A percentile compares a stretch with the other conserved stretches of the same genome.
phyloP scores from a whole-genome alignment of 2,329 filamentous ascomycete genomes.

The Diaporthe velutina region DNA sequence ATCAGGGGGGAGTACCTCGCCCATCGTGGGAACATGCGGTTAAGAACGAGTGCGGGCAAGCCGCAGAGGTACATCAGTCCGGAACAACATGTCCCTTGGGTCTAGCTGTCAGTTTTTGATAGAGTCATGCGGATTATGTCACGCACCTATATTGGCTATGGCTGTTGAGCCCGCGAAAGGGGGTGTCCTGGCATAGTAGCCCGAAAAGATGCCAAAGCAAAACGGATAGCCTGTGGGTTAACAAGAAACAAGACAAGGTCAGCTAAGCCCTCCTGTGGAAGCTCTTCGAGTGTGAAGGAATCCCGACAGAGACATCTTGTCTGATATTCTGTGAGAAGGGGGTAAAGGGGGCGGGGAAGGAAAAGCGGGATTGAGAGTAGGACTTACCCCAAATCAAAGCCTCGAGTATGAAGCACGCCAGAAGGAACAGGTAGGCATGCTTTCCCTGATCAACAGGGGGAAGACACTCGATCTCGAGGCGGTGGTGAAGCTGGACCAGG shows the following conservation, averaged over 20 bases:
- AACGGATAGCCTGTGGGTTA: slow-evolving; percentile 71
- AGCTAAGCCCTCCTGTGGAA: slow-evolving; percentile 25
- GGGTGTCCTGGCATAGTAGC: slow-evolving; percentile 73
- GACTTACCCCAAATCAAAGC: slow-evolving; percentile 65
- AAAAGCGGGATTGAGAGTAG: background rate
- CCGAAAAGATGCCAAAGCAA: slow-evolving; percentile 78
- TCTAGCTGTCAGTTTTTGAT: slow-evolving; percentile 5
- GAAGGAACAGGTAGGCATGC: slow-evolving; percentile 59
- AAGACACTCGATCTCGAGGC: slow-evolving; percentile 43
- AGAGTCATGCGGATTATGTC: background rate
- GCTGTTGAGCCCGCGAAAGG: slow-evolving; percentile 67
- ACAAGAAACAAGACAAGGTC: slow-evolving; percentile 17
- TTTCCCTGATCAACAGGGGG: slow-evolving; percentile 53
- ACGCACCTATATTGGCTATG: slow-evolving; percentile 66
- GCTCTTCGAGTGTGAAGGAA: background rate
- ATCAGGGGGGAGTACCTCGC: slow-evolving; percentile 57
- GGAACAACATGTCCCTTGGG: slow-evolving; percentile 35
- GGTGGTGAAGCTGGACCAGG: slow-evolving; percentile 38
- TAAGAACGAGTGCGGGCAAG: slow-evolving; percentile 62
- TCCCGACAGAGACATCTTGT: slow-evolving; percentile 11
- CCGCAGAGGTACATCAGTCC: slow-evolving; percentile 68
- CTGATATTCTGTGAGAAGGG: background rate
- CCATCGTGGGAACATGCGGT: slow-evolving; percentile 57
- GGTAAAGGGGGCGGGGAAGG: background rate
- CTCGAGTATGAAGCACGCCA: slow-evolving; percentile 64